Conservation (phyloP, 768 basidiomycete genomes). For the Candolleomyces eurysporus region DNA sequence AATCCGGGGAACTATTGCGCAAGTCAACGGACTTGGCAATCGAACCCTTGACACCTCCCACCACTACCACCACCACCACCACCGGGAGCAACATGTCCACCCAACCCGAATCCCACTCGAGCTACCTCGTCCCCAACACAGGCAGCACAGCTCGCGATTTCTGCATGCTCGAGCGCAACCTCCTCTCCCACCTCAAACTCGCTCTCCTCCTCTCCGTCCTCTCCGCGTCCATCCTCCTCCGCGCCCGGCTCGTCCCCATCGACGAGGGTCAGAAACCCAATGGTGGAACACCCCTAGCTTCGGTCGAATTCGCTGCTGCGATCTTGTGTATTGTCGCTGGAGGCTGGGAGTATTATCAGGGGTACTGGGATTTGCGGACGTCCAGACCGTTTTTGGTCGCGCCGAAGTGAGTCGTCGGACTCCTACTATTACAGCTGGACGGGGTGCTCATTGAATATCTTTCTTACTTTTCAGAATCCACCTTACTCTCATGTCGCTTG, state of each 20-base stretch:
- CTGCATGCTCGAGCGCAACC: constrained; percentile 77
- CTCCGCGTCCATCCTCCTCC: constrained; percentile 62
- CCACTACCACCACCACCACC: not conserved
- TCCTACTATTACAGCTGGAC: not conserved
- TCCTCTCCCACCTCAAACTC: constrained; percentile 67
- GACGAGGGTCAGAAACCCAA: constrained; percentile 18
- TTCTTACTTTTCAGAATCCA: constrained; percentile 39
- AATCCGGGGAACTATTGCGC: not conserved
- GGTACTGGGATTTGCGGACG: constrained; percentile 53
- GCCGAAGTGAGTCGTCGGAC: constrained; percentile 43
- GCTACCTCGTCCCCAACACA: constrained; percentile 38
- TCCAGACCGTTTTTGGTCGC: constrained; percentile 59
- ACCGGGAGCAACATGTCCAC: not conserved
- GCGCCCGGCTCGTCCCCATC: constrained; percentile 54
- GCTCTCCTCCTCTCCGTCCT: constrained; percentile 62
- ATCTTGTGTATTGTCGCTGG: constrained; percentile 55
- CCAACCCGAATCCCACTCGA: not conserved
- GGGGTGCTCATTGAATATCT: constrained; percentile 7
- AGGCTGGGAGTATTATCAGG: constrained; percentile 63
- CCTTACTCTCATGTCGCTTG: constrained; percentile 47
- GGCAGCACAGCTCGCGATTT: constrained; percentile 72
- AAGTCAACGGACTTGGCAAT: not conserved
- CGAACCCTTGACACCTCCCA: not conserved
- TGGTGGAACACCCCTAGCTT: constrained; percentile 46
- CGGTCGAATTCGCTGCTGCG: constrained; percentile 52